Evolutionary conservation across 2,329 filamentous ascomycete genomes (phyloP).

Genomic region (Aspergillus sp.): DNA sequence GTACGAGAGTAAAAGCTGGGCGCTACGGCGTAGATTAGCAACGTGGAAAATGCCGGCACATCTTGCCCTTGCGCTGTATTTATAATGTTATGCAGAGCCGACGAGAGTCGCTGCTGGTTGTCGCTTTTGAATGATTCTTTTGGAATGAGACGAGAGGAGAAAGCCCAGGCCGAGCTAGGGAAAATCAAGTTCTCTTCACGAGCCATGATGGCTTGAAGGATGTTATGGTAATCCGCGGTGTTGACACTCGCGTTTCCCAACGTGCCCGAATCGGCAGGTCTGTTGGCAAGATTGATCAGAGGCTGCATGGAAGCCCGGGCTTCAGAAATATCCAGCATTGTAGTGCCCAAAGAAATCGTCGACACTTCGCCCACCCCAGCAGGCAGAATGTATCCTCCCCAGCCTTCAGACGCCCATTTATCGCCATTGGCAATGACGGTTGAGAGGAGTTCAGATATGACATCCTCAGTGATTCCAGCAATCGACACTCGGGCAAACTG

Average conservation of each 20-base stretch:
- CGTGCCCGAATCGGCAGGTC: background rate
- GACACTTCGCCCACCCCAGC: background rate
- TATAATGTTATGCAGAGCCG: slow-evolving; percentile 9
- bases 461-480: background rate
- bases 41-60: background rate
- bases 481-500: slow-evolving; percentile 8
- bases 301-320: slow-evolving; percentile 13
- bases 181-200: background rate
- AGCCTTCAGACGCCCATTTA: slow-evolving; percentile 21
- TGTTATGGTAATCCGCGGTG: background rate
- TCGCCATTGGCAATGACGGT: slow-evolving; percentile 16
- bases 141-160: slow-evolving; percentile 13
- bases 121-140: slow-evolving; percentile 3
- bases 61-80: background rate
- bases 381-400: slow-evolving; percentile 18
- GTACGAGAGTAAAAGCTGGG: slow-evolving; percentile 10
- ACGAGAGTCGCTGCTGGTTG: slow-evolving; percentile 8
- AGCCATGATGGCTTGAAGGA: slow-evolving; percentile 3
- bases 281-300: slow-evolving; percentile 8
- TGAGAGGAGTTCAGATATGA: slow-evolving; percentile 2
- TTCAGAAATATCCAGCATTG: slow-evolving; percentile 12
- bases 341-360: slow-evolving; percentile 12
- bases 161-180: slow-evolving; percentile 2
- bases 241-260: slow-evolving; percentile 1
- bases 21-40: slow-evolving; percentile 7